Evolutionary conservation across 2,329 filamentous ascomycete species (phyloP), one percentile per base, ranked within the genome.

Genomic region (Diaporthe capsici): DNA sequence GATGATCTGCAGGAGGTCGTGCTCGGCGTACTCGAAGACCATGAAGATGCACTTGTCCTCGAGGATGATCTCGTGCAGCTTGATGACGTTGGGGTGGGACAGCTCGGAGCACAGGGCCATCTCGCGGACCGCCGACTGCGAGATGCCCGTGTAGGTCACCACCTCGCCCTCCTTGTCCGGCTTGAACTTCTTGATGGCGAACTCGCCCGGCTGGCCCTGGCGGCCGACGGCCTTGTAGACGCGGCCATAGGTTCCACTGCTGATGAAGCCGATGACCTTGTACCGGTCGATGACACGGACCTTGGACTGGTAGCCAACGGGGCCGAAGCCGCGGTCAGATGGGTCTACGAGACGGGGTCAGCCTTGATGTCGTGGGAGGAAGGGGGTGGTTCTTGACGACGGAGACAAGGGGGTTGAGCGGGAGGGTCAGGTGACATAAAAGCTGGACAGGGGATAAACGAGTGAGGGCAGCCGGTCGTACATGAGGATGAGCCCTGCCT

Each of bases 161-260:
- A 94, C 91, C 84, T 99, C 97, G 75, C 97, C 97, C 85, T 99
- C 97, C 86, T 98, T 99, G 85, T 99, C 97, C 10, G 96, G 96
- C 87, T 98, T 98, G 91, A 98, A 98, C 91, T 99, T 99, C 84
- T 99, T 99, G 88, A 99, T 99, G 80, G 97, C 97, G 82, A 98
- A 98, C 82, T 98, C 95, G 78, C 94, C 94, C 71, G 91, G 86
- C 83, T 92, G 87, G 80, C 92, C 91, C 86, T 94, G 90, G 78
- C 93, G 92, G 80, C 94, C 92, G 58, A 95, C 88, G 25, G 97
- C 97, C 83, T 99, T 99, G 90, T 98, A 99, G 10, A 99, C 97
- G 44, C 97, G 93, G 49, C 97, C 97, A 90, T 99, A 99, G 22
- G 97, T 99, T 63, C 97, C 97, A 80, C 95, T 98, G 83, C 95